Base-by-base conservation (phyloP, 2,329 filamentous ascomycete species). In the Monosporascus sp. region DNA sequence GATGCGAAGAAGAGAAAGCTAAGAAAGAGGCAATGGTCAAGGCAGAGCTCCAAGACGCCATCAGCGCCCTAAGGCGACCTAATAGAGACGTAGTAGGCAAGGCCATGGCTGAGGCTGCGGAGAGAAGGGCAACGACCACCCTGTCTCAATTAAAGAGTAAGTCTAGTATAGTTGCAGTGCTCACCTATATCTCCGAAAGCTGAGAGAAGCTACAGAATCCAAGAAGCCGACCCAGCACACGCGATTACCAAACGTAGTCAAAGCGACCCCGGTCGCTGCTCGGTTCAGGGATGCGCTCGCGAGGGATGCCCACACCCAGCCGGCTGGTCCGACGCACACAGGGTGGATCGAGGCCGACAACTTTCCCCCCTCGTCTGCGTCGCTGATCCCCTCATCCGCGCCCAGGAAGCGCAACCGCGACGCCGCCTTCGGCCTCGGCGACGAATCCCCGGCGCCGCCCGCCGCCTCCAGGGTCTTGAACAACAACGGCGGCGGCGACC, bases 21-120 rank as follows among this genome's bases (percentile, higher is more conserved):
- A 82, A 75, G 61, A 88, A 83, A 66, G 86, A 86, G 64, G 85
- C 84, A 3, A 70, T 80, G 22, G 78, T 90, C 2, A 83, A 90
- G 47, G 82, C 84, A 27, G 85, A 91, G 62, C 70, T 93, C 36
- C 82, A 83, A 59, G 82, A 89, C 54, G 89, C 89, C 8, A 92
- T 94, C 48, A 81, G 81, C 6, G 80, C 84, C 9, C 68, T 93
- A 42, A 85, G 88, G 66, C 90, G 85, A 68, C 89, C 89, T 1
- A 91, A 93, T 62, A 81, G 89, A 46, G 79, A 82, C 22, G 75
- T 88, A 41, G 86, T 85, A 14, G 83, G 84, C 34, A 85, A 84
- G 61, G 79, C 83, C 38, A 76, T 88, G 52, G 82, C 80, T 3
- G 86, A 89, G 58, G 85, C 82, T 25, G 79, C 82, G 5, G 86